Conservation (phyloP, 2,329 filamentous ascomycete species). For the Xylariaceae sp. region DNA sequence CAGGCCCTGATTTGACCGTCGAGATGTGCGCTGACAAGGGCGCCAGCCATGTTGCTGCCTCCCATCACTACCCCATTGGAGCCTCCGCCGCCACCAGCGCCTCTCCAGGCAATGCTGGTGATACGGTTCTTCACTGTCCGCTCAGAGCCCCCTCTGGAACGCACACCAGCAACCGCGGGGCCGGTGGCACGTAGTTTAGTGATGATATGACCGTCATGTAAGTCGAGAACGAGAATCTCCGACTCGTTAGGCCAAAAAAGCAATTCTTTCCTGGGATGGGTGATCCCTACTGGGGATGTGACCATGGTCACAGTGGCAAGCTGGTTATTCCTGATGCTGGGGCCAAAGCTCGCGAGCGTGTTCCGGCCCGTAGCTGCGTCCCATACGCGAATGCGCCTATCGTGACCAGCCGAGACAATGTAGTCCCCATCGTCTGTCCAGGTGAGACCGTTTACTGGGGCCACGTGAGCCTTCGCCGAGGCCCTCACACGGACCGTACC, state of each 20-base stretch:
- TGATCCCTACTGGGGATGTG: slow-evolving; percentile 52
- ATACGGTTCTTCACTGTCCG: slow-evolving; percentile 59
- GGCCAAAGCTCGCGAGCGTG: slow-evolving; percentile 81
- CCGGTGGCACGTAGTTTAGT: slow-evolving; percentile 63
- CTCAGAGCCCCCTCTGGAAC: slow-evolving; percentile 36
- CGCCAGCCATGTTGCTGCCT: slow-evolving; percentile 42
- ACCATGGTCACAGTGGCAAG: slow-evolving; percentile 55
- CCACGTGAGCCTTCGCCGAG: slow-evolving; percentile 63
- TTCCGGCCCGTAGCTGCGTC: slow-evolving; percentile 73
- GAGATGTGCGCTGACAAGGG: slow-evolving; percentile 71
- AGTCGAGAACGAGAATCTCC: slow-evolving; percentile 71
- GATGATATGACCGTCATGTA: slow-evolving; percentile 68
- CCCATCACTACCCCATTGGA: slow-evolving; percentile 54
- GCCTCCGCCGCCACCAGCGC: slow-evolving; percentile 50
- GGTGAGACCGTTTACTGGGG: slow-evolving; percentile 73
- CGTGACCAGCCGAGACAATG: slow-evolving; percentile 74
- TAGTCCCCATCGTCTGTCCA: slow-evolving; percentile 77
- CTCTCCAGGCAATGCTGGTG: slow-evolving; percentile 67
- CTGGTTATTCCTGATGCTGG: slow-evolving; percentile 66
- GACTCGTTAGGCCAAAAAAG: slow-evolving; percentile 76
- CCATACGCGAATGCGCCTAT: slow-evolving; percentile 82
- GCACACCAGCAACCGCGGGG: slow-evolving; percentile 40
- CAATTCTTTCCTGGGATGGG: slow-evolving; percentile 50
- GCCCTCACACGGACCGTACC: slow-evolving; percentile 28
- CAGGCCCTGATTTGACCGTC: slow-evolving; percentile 80